A percentile compares a stretch with the other conserved stretches of the same genome.
phyloP scores from a whole-genome alignment of 2,329 filamentous ascomycete species.

The Neobulgaria alba region DNA sequence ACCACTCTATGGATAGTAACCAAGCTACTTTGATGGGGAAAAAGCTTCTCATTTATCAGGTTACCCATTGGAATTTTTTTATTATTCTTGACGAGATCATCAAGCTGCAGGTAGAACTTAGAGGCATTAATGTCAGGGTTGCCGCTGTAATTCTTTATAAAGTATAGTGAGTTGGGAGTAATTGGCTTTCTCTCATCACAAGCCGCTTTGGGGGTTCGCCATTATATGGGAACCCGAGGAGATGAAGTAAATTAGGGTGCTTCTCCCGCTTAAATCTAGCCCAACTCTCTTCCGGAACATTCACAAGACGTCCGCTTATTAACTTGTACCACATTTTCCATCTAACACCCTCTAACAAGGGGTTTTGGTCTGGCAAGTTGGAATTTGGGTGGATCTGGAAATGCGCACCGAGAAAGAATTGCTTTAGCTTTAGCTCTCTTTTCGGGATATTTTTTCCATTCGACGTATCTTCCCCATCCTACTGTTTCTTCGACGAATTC shows the following conservation, averaged over 20 bases:
- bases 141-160: conserved; percentile 64
- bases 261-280: conserved; percentile 47
- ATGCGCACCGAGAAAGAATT: conserved; percentile 14
- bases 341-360: conserved; percentile 44
- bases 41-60: conserved; percentile 49
- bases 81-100: conserved; percentile 52
- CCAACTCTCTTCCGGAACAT: conserved; percentile 51
- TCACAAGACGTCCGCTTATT: conserved; percentile 36
- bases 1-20: conserved; percentile 60
- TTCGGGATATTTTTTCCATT: conserved; percentile 62
- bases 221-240: conserved; percentile 56
- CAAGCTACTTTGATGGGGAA: conserved; percentile 49
- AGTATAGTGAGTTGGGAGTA: conserved; percentile 55
- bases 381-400: conserved; percentile 38
- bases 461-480: conserved; percentile 40
- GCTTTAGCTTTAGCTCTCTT: conserved; percentile 39
- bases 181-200: conserved; percentile 43
- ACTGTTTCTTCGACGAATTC: neutral
- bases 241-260: conserved; percentile 50
- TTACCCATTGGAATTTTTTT: conserved; percentile 49
- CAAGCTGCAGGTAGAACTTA: conserved; percentile 44
- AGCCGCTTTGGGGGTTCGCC: conserved; percentile 51
- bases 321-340: conserved; percentile 54
- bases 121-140: conserved; percentile 56
- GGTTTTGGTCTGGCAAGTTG: conserved; percentile 52